Evolutionary conservation across 306 rosid species (phyloP), one percentile per base, ranked within the genome.

Genomic region (Prunus fruticosa): DNA sequence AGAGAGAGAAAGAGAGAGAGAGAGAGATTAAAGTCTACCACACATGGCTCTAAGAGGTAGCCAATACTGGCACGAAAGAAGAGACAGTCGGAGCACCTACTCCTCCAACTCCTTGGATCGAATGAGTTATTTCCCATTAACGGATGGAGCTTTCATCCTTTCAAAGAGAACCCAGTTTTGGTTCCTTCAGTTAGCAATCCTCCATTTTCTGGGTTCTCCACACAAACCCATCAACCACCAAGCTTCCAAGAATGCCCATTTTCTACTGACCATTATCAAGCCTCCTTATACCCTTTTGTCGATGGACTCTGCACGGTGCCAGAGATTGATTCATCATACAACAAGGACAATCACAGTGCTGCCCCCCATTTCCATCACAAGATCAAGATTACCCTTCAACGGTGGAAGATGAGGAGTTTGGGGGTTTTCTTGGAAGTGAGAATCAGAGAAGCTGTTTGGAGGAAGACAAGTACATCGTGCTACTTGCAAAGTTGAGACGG

Each of bases 11-110:
- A 51, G 28, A 27, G n/a, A n/a, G n/a, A n/a, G n/a, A n/a, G n/a
- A n/a, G n/a, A n/a, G n/a, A n/a, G n/a, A n/a, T n/a, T n/a, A 2
- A 58, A 94, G 90, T 91, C 90, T 64, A 81, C 88, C 83, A 93
- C 87, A 60, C 94, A 85, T 86, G 91, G 93, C 86, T 90, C 82
- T 85, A 91, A 73, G 98, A 94, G 79, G 98, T n/a, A 94, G 67
- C 71, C 91, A 19, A 77, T 91, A 0, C 6, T 20, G 9, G 89
- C 91, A 82, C 88, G n/a, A 93, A 80, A 90, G 91, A 82, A 87
- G 84, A 86, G 94, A 90, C 76, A 66, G 82, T 64, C 89, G 95
- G 96, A 75, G 69, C 78, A 41, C 83, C 63, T 88, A 77, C 78
- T 11, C 28, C 28, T 27, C 28, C 28, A 27, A 19, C 64, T 79